phyloP scores from a whole-genome alignment of 208 protist genomes.

The Herpetomonas samuelpessoai region DNA sequence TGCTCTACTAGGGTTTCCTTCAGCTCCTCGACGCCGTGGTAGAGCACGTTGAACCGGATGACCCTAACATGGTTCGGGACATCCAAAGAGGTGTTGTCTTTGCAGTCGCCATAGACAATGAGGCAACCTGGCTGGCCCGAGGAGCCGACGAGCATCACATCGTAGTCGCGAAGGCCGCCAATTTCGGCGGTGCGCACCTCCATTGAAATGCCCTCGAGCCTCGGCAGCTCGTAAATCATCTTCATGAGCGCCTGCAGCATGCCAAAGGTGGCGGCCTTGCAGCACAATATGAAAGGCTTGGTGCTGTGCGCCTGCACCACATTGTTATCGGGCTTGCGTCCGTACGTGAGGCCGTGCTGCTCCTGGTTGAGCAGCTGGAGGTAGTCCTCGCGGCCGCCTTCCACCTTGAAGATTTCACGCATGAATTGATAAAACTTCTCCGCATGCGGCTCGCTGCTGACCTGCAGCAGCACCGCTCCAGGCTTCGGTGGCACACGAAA shows the following conservation, averaged over 20 bases:
- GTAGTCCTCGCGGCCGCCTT: slow-evolving; percentile 77
- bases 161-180: slow-evolving; percentile 64
- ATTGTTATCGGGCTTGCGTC: slow-evolving; percentile 87
- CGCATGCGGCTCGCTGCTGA: slow-evolving; percentile 81
- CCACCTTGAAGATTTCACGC: slow-evolving; percentile 81
- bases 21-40: slow-evolving; percentile 83
- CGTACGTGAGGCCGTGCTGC: slow-evolving; percentile 66
- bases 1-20: slow-evolving; percentile 73
- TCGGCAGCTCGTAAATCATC: slow-evolving; percentile 79
- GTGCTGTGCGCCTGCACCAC: slow-evolving; percentile 69
- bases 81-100: slow-evolving; percentile 57
- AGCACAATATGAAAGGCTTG: slow-evolving; percentile 58
- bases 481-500: slow-evolving; percentile 82
- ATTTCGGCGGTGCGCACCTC: slow-evolving; percentile 78
- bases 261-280: slow-evolving; percentile 87
- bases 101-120: slow-evolving; percentile 79
- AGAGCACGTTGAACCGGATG: slow-evolving; percentile 81
- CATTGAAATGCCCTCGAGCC: slow-evolving; percentile 69
- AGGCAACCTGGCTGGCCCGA: slow-evolving; percentile 72
- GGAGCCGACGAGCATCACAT: slow-evolving; percentile 55
- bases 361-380: slow-evolving; percentile 81
- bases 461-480: slow-evolving; percentile 78
- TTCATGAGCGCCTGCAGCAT: slow-evolving; percentile 90
- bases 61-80: slow-evolving; percentile 73
- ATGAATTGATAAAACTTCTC: slow-evolving; percentile 88